A percentile compares a stretch with the other conserved stretches of the same genome.
phyloP scores from a whole-genome alignment of 768 basidiomycete species.

The Auricularia heimuer region DNA sequence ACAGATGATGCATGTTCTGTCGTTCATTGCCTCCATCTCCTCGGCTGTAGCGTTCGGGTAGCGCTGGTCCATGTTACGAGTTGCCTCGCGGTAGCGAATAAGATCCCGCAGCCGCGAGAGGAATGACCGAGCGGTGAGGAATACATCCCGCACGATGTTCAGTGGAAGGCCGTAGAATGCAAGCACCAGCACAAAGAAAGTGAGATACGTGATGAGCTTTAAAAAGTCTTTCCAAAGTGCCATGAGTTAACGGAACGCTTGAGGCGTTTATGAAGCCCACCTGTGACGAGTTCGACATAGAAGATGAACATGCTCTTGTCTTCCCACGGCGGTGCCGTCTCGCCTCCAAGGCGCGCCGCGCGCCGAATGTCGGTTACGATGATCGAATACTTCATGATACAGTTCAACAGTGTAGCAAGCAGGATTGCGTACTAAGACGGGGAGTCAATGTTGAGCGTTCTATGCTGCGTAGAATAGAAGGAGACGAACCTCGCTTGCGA shows the following conservation, averaged over 20 bases:
- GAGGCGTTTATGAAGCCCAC: constrained; percentile 33
- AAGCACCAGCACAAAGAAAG: constrained; percentile 91
- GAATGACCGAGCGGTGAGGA: constrained; percentile 90
- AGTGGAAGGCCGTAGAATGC: constrained; percentile 90
- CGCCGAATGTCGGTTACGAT: constrained; percentile 74
- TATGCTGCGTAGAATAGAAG: not conserved
- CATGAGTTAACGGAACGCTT: not conserved
- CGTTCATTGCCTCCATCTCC: constrained; percentile 72
- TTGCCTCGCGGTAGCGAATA: constrained; percentile 86
- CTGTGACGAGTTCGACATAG: constrained; percentile 86
- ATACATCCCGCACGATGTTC: constrained; percentile 95
- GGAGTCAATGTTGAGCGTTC: constrained; percentile 7
- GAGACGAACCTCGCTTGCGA: constrained; percentile 76
- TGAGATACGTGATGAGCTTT: constrained; percentile 83
- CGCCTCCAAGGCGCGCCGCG: constrained; percentile 67
- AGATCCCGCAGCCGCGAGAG: constrained; percentile 78
- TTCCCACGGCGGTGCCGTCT: constrained; percentile 89
- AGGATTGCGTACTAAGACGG: constrained; percentile 72
- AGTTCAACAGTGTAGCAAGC: constrained; percentile 68
- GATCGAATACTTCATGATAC: constrained; percentile 72
- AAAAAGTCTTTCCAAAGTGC: constrained; percentile 59
- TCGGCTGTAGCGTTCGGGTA: constrained; percentile 88
- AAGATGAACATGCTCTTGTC: constrained; percentile 96
- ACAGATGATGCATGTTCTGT: constrained; percentile 95
- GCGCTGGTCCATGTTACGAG: constrained; percentile 89